phyloP scores from a whole-genome alignment of 495 filamentous ascomycete species.

The Neurospora hispaniola region DNA sequence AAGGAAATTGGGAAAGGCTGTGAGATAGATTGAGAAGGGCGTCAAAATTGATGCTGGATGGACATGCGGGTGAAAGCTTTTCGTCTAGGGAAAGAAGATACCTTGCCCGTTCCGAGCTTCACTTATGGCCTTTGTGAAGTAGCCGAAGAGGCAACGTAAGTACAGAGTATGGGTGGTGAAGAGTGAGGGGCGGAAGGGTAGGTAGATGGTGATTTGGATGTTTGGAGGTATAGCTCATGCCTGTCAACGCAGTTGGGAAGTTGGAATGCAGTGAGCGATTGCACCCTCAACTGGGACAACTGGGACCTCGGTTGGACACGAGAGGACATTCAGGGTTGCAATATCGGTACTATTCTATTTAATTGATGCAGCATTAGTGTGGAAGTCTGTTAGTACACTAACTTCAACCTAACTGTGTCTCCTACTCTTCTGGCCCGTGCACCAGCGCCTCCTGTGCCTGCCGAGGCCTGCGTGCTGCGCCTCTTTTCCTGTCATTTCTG shows the following conservation, averaged over 20 bases:
- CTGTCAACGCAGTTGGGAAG: not conserved
- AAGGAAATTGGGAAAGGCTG: not conserved
- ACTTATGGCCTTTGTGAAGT: not conserved
- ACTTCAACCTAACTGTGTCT: not conserved
- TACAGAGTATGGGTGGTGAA: not conserved
- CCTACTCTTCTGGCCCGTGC: not conserved
- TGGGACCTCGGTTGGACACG: not conserved
- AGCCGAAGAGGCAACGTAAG: not conserved
- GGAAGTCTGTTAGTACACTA: not conserved
- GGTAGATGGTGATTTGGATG: not conserved
- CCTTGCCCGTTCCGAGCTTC: not conserved
- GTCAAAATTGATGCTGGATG: not conserved
- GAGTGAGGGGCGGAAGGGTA: not conserved
- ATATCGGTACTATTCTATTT: not conserved
- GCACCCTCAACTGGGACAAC: not conserved
- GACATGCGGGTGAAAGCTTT: not conserved
- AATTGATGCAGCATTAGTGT: accelerated
- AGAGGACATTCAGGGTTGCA: not conserved
- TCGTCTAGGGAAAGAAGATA: not conserved
- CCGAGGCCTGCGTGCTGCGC: not conserved
- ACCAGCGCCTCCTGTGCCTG: not conserved
- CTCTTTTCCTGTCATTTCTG: not conserved
- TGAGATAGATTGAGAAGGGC: not conserved
- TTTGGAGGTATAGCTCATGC: no score
- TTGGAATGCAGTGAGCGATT: not conserved